Base-by-base conservation (phyloP, 2,329 filamentous ascomycete genomes). In the Hymenoscyphus fraxineus region DNA sequence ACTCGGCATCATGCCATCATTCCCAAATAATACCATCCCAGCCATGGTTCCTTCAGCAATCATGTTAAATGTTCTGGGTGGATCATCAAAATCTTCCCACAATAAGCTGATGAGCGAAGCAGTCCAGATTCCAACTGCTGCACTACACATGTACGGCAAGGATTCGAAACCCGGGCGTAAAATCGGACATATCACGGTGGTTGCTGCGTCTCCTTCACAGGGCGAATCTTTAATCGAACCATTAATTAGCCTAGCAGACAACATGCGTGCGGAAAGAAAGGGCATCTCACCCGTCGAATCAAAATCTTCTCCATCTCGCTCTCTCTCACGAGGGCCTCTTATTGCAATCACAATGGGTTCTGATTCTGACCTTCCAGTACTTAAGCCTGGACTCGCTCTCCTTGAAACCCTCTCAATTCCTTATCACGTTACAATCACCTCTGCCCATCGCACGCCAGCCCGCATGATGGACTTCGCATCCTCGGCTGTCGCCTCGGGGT, bases 181-280 rank as follows among this genome's bases (percentile, higher is more conserved):
- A 78, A 98, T 98, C 80, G 94, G 94, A 12, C 95, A 99, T 76
- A 86, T 99, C 70, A 98, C 93, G 0, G 79, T 96, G 44, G 90
- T 91, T 1, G 88, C 87, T 0, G 81, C 84, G 13, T 87, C 85
- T 0, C 86, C 93, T 74, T 79, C 84, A 44, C 83, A 88, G 71
- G 87, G 89, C n/a, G 85, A 90, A 74, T 80, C 83, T 16, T 83
- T 88, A 15, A 85, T 89, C 44, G 85, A 89, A 60, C 87, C 87
- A 2, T 83, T 97, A 27, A 85, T 96, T 65, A 79, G 88, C 56
- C 78, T 84, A 60, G 84, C 86, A 31, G 84, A 90, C 70, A 73
- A 76, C 13, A 85, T 90, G 69, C 82, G 84, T 57, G 78, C 79
- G n/a, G 83, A 84, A 64, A 80, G 85, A 54, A 76, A 74, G 63